Percentiles rank a stretch among this genome's conserved stretches.
phyloP scores from a whole-genome alignment of 768 basidiomycete species.

The Boletus vinaceobasis region DNA sequence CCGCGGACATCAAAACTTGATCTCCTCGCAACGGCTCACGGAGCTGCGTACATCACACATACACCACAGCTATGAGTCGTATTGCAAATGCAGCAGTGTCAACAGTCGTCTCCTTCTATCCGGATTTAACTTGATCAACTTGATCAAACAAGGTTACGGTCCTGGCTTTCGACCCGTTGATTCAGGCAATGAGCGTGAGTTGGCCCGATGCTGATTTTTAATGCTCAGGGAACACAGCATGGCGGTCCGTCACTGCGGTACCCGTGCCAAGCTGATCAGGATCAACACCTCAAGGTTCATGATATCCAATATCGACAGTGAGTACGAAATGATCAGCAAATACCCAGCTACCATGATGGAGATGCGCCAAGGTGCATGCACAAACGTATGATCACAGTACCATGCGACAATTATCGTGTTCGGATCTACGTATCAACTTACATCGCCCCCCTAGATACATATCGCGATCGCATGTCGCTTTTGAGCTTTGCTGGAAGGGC shows the following conservation, averaged over 20 bases:
- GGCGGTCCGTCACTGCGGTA: no score
- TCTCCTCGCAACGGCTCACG: background rate
- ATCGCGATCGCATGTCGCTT: conserved; percentile 19
- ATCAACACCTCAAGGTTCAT: background rate
- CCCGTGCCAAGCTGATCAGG: background rate
- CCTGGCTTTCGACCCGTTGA: background rate
- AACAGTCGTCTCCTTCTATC: background rate
- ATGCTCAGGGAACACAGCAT: background rate
- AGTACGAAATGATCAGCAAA: no score
- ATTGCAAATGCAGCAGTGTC: background rate
- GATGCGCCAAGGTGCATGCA: background rate
- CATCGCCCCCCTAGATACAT: conserved; percentile 10
- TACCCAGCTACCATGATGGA: background rate
- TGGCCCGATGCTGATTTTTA: background rate
- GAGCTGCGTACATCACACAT: background rate
- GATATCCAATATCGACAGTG: background rate
- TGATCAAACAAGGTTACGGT: background rate
- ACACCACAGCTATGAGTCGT: no score
- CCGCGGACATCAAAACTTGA: background rate
- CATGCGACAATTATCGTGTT: background rate
- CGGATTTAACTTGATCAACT: background rate
- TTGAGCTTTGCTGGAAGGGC: conserved; percentile 5
- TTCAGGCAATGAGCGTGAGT: background rate
- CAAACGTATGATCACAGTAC: background rate
- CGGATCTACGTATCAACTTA: conserved; percentile 1